Base-by-base conservation (phyloP, 805 yeast species). In the Saturnispora bothae region DNA sequence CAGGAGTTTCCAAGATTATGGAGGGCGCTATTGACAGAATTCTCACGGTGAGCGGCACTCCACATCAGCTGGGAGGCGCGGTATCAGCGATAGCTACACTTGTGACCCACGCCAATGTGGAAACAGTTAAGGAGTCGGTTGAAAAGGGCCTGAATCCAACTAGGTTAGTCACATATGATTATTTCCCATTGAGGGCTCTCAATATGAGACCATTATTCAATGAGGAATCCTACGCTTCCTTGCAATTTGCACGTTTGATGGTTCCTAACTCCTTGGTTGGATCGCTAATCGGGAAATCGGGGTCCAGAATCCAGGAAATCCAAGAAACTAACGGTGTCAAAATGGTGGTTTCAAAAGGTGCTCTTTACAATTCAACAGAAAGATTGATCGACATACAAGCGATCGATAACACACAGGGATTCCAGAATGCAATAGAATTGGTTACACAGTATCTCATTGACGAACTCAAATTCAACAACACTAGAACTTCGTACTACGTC, bases 231-330 rank as follows among this genome's bases (percentile, higher is more conserved):
- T 62, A 69, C 32, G 68, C 68, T 21, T 72, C 73, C 9, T 65
- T 70, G 32, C 64, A 78, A 26, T 65, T 73, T 26, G 57, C 85
- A 50, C 70, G 95, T 52, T 64, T 86, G 33, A 64, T 86, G 45
- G 68, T 85, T 42, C 85, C 95, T 29, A 84, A 85, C 58, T 69
- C 78, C 36, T 95, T 84, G 56, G 77, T 85, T 75, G 95, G 95
- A 28, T 77, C 94, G 7, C 71, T 86, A 33, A 85, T 86, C 53
- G 96, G 96, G 37, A 75, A 81, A 41, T 82, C 73, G 43, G 96
- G 96, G 38, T 63, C 67, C 10, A 71, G 86, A 54, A 86, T 86
- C 53, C 85, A 83, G 63, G 69, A 78, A 29, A 72, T 85, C 43
- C 92, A 83, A 61, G 78, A 76, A 43, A 63, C 61, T 23, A 78